Base-by-base conservation (phyloP, 2,329 filamentous ascomycete species). In the Xylariaceae sp. region DNA sequence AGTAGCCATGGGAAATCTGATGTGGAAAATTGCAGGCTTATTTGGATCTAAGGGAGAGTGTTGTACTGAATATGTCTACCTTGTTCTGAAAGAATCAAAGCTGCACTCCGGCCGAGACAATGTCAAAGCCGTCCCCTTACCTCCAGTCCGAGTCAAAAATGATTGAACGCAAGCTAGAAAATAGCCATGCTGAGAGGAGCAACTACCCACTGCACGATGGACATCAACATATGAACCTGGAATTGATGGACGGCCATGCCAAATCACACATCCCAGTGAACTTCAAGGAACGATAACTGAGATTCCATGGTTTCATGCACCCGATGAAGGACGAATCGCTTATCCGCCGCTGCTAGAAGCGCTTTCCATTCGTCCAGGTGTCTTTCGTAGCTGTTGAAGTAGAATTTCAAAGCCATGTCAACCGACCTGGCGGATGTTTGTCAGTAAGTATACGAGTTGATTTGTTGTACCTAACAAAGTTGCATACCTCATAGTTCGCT, bases 401-500 rank as follows among this genome's bases (percentile, higher is more conserved):
- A 11, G 1, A 22, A 35, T 31, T 36, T 36, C 5, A 27, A 14
- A 11, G 9, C 39, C 14, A 44, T 32, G 14, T 31, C 41, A n/a
- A 39, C 19, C 15, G 31, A 18, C 31, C 42, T 44, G 18, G 33
- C 15, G n/a, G 33, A 11, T 32, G 6, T 22, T 27, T 30, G 40
- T 42, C 40, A 42, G 18, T 14, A 44, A 44, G 46, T 22, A 49
- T 47, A 48, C 40, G 15, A 39, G 14, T 47, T 47, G 27, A 48
- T 33, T 36, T 41, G 27, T 42, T 31, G 44, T 39, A 41, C 12
- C n/a, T 42, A 38, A 45, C 14, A 45, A 6, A 22, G 42, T 11
- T 45, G 14, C 48, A 31, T 52, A 48, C 45, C 45, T 52, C 41
- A 48, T 42, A 17, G 3, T 27, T 32, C 49, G 36, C 36, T 52